These are phyloP conservation scores for Monilinia fructicola DNA, from an alignment of 2,329 filamentous ascomycete species.

Conservation along the genomic window DNA sequence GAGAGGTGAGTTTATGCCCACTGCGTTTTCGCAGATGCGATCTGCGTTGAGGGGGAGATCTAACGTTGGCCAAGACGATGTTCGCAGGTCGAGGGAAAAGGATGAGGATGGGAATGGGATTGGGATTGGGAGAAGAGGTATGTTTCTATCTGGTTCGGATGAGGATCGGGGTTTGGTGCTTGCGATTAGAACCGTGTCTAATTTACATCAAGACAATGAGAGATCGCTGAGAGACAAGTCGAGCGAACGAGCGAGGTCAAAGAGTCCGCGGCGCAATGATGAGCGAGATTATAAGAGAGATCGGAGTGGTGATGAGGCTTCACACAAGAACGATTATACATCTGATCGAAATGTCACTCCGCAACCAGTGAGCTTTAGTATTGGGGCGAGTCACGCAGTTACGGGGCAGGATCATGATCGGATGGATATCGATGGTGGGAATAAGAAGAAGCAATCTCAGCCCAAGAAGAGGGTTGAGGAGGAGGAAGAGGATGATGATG, in stretches of 20 bases:
- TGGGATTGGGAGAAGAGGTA: conserved; percentile 24
- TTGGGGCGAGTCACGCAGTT: conserved; percentile 27
- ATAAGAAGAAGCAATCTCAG: conserved; percentile 36
- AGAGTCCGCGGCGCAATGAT: conserved; percentile 24
- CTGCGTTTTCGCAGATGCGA: conserved; percentile 21
- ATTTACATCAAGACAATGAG: conserved; percentile 31
- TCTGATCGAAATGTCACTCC: conserved; percentile 33
- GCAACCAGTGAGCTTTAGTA: conserved; percentile 39
- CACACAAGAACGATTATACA: conserved; percentile 1
- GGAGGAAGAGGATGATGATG: conserved; percentile 49
- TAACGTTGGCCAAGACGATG: conserved; percentile 21
- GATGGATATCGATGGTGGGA: conserved; percentile 39
- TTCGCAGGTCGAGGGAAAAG: conserved; percentile 6
- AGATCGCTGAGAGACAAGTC: conserved; percentile 29
- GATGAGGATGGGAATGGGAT: conserved; percentile 16
- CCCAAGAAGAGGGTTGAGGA: conserved; percentile 34
- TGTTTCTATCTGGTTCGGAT: not conserved
- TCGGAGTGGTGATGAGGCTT: conserved; percentile 26
- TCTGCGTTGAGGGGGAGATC: conserved; percentile 19
- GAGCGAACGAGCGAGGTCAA: conserved; percentile 29
- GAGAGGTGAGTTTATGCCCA: conserved; percentile 21
- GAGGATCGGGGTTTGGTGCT: conserved; percentile 11
- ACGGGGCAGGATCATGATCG: conserved; percentile 35
- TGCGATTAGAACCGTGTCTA: conserved; percentile 24
- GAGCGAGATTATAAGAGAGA: conserved; percentile 26